Evolutionary conservation across 192 early-diverging fungal species (phyloP), one percentile per base, ranked within the genome.

Genomic region (Coemansia sp.): DNA sequence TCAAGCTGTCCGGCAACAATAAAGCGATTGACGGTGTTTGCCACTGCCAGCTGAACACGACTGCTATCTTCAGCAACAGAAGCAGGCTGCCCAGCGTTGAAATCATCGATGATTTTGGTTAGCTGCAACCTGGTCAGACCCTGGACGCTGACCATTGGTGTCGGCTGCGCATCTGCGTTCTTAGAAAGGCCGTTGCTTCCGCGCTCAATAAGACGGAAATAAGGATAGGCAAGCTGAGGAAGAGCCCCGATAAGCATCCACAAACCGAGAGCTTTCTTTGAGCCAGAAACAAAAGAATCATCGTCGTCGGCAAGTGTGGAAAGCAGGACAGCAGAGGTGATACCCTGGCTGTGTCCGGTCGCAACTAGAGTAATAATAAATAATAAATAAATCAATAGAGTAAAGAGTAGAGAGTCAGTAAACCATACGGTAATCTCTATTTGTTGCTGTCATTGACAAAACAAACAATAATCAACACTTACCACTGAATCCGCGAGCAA

Each of bases 261-360:
- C 22, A 34, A 22, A 0, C 55, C 55, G 28, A 56, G 28, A 3
- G 92, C 91, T 70, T 92, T 94, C 67, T 86, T 85, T 32, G 92
- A 89, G 64, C 93, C 91, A 51, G 68, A 66, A 52, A 90, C 61
- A 75, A 97, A 95, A 8, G 92, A 91, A 55, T 90, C 87, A 61
- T 93, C 90, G 17, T 94, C 91, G 41, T 93, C 91, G 43, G 88
- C 80, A 11, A 94, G 88, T 32, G 88, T 68, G 0, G 96, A 87
- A 67, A 98, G 89, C 51, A 90, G 94, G 1, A 92, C 87, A 4
- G 96, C 94, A 5, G 90, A 87, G 55, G 92, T 90, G 43, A 97
- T 88, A 11, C 96, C 96, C 78, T 97, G 96, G 61, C 89, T 91
- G 78, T 98, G 96, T 48, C 95, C 96, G 58, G 92, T 91, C 14